A percentile compares a stretch with the other conserved stretches of the same genome.
Conservation (phyloP, 257 asterid genomes). For the Anisodus acutangulus region DNA sequence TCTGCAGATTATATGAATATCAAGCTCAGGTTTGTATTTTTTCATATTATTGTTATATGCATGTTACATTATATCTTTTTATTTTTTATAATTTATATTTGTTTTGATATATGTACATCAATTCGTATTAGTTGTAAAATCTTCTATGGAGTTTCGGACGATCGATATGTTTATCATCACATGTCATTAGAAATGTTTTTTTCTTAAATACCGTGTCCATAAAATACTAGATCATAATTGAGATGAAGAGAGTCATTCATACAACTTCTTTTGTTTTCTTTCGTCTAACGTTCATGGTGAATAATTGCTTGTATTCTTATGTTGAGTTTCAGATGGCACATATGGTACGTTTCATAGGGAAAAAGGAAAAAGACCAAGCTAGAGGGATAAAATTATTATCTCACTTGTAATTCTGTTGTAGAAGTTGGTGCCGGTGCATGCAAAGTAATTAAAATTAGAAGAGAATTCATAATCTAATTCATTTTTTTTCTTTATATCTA, state of each 20-base stretch:
- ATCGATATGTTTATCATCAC: background rate
- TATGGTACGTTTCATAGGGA: background rate
- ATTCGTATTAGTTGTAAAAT: slow-evolving; percentile 27
- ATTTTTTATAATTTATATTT: background rate
- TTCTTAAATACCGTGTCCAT: background rate
- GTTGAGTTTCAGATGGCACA: background rate
- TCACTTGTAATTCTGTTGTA: background rate
- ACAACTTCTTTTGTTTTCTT: background rate
- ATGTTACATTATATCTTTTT: background rate
- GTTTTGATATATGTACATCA: background rate
- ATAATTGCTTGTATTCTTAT: background rate
- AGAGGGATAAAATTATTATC: background rate
- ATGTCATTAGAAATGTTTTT: background rate
- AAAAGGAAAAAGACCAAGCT: background rate
- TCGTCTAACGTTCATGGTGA: background rate
- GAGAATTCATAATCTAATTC: background rate
- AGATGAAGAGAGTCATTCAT: background rate
- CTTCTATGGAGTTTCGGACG: background rate
- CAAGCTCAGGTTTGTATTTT: background rate
- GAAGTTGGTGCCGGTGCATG: background rate
- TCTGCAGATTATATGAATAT: slow-evolving; percentile 11
- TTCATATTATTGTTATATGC: background rate
- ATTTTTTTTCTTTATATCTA: background rate
- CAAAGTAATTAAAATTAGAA: background rate
- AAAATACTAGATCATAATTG: background rate